These are phyloP conservation scores for Entonaema liquescens DNA, from an alignment of 495 filamentous ascomycete species.

Conservation along the genomic window DNA sequence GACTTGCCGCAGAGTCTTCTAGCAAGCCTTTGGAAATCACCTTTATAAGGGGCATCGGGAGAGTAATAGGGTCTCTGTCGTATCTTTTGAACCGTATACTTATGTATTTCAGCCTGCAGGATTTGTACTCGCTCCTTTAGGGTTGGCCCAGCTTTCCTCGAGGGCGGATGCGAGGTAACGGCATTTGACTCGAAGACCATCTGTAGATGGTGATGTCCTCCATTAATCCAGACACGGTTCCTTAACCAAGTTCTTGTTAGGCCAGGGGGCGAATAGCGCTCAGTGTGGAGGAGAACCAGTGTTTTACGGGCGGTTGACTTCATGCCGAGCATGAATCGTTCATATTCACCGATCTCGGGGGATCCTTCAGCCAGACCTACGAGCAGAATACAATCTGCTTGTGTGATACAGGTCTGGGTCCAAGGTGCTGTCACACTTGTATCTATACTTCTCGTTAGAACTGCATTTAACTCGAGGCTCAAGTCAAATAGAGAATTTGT, in stretches of 20 bases:
- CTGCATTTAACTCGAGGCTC: background rate
- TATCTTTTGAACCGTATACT: constrained; percentile 89
- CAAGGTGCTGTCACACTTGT: constrained; percentile 95
- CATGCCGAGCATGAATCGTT: constrained; percentile 93
- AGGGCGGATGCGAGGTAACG: constrained; percentile 78
- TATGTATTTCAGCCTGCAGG: constrained; percentile 95
- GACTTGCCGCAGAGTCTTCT: constrained; percentile 92
- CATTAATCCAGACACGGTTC: constrained; percentile 97
- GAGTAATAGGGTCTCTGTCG: constrained; percentile 89
- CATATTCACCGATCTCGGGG: constrained; percentile 91
- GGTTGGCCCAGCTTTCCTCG: constrained; percentile 81
- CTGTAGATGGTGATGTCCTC: constrained; percentile 97
- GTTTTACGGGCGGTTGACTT: constrained; percentile 97
- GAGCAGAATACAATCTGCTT: constrained; percentile 93
- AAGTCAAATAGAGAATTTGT: background rate
- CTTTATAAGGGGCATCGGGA: constrained; percentile 90
- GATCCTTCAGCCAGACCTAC: constrained; percentile 92
- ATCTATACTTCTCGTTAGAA: constrained; percentile 57
- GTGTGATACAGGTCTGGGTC: constrained; percentile 97
- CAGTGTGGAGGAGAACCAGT: constrained; percentile 89
- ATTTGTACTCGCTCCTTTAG: constrained; percentile 94
- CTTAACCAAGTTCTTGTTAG: constrained; percentile 88
- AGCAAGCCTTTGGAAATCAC: constrained; percentile 94
- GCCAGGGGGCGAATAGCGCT: constrained; percentile 86
- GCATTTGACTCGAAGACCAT: constrained; percentile 87